phyloP scores from a whole-genome alignment of 2,329 filamentous ascomycete species.

The Trichoderma gracile region DNA sequence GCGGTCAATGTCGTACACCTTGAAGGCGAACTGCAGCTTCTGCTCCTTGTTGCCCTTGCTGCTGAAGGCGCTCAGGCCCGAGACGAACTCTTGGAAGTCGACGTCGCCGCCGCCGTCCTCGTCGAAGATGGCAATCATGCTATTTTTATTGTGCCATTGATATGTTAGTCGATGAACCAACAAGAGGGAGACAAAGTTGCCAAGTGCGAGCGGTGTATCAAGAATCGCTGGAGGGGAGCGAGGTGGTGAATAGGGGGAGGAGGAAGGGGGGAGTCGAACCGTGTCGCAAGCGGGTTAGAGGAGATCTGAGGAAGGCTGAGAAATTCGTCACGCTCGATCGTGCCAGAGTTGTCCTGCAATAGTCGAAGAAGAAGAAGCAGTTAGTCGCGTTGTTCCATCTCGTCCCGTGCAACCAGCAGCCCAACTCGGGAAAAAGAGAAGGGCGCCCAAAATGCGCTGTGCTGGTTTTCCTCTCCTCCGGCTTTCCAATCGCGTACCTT shows the following conservation, averaged over 20 bases:
- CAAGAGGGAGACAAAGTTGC: too few species aligned
- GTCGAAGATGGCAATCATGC: constrained; percentile 99
- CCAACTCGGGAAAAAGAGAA: not conserved
- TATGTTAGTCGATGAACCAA: not conserved
- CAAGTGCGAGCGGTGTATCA: constrained; percentile 6
- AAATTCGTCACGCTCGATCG: constrained; percentile 98
- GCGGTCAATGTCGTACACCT: constrained; percentile 98
- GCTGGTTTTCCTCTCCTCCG: not conserved
- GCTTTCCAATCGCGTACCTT: constrained; percentile 62
- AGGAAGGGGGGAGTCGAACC: constrained; percentile 52
- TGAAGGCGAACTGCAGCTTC: constrained; percentile 96
- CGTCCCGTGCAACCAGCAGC: not conserved
- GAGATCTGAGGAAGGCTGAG: constrained; percentile 95
- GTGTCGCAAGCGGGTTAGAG: constrained; percentile 93
- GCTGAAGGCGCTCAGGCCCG: constrained; percentile 90
- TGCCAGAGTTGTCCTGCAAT: constrained; percentile 87
- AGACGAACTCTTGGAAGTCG: constrained; percentile 98
- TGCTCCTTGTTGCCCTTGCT: constrained; percentile 99
- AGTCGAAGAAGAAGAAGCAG: not conserved
- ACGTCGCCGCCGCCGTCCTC: constrained; percentile 97
- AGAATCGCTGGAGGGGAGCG: too few species aligned
- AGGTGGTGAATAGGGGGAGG: not conserved
- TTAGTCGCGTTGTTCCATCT: not conserved
- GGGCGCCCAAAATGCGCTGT: not conserved
- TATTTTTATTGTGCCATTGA: constrained; percentile 37